phyloP scores from a whole-genome alignment of 805 yeast species.

The Nakazawaea ambrosiae region DNA sequence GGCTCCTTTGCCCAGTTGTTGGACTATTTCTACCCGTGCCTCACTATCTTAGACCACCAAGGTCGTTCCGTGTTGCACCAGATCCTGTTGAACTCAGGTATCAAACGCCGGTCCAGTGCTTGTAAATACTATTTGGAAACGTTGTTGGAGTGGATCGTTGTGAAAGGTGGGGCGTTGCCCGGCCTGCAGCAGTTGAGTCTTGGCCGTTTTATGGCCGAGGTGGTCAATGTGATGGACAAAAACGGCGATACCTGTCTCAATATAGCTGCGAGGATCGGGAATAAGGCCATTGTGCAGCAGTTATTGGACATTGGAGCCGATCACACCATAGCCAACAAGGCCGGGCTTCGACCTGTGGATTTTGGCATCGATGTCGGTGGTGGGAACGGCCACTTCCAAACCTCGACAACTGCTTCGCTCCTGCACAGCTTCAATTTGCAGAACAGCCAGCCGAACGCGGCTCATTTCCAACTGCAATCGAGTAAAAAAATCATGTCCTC shows the following conservation, averaged over 20 bases:
- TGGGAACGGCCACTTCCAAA: slow-evolving; percentile 9
- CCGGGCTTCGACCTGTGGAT: slow-evolving; percentile 82
- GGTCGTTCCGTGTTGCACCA: slow-evolving; percentile 84
- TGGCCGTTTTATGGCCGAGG: slow-evolving; percentile 53
- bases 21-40: slow-evolving; percentile 68
- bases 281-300: slow-evolving; percentile 71
- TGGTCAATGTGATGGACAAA: slow-evolving; percentile 83
- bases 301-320: slow-evolving; percentile 87
- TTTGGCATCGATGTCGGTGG: slow-evolving; percentile 57
- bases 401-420: slow-evolving; percentile 2
- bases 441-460: not conserved
- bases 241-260: slow-evolving; percentile 95
- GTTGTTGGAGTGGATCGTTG: slow-evolving; percentile 72
- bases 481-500: slow-evolving; percentile 39
- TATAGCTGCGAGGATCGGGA: slow-evolving; percentile 85
- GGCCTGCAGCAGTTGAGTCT: slow-evolving; percentile 38
- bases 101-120: slow-evolving; percentile 66
- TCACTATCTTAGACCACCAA: slow-evolving; percentile 56
- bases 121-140: slow-evolving; percentile 68
- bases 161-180: slow-evolving; percentile 37
- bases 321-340: slow-evolving; percentile 67
- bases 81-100: slow-evolving; percentile 73
- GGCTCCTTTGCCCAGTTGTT: slow-evolving; percentile 67
- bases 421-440: slow-evolving; percentile 7
- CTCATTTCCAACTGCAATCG: slow-evolving; percentile 11